Percentiles rank a stretch among this genome's conserved stretches.
Conservation (phyloP, 305 asterid genomes). For the Petunia hybrid region DNA sequence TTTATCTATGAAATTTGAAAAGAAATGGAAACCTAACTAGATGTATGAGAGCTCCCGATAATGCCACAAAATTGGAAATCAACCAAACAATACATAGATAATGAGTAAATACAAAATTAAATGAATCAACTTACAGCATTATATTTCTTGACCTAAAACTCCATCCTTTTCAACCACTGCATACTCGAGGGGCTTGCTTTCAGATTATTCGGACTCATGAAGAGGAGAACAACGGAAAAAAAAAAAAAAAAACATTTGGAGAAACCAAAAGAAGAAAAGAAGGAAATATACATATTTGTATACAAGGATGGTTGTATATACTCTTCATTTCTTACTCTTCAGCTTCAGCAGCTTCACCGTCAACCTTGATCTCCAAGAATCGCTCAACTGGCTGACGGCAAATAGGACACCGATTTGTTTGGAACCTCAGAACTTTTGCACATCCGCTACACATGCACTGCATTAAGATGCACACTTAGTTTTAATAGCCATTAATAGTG, state of each 20-base stretch:
- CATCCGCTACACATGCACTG: constrained; percentile 46
- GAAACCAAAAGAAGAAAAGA: not conserved
- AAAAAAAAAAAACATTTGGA: not conserved
- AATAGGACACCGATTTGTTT: constrained; percentile 45
- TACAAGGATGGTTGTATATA: not conserved
- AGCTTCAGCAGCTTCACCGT: constrained; percentile 28
- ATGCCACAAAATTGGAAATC: too few relatives aligned
- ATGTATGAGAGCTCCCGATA: too few relatives aligned
- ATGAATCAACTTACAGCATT: not conserved
- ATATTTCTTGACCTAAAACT: not conserved
- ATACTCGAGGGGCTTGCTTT: not conserved
- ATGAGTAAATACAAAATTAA: not conserved
- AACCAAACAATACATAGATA: too few relatives aligned
- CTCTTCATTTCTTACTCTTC: constrained; percentile 47
- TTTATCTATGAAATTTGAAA: too few relatives aligned
- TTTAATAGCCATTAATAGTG: not conserved
- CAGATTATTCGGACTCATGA: not conserved
- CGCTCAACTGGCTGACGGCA: constrained; percentile 48
- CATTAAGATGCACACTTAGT: constrained; percentile 26
- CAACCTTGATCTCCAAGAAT: constrained; percentile 42
- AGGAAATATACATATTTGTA: not conserved
- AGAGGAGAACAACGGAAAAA: not conserved
- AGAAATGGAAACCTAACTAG: too few relatives aligned
- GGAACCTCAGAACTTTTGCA: constrained; percentile 43
- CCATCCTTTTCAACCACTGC: not conserved